These are phyloP conservation scores for Rhizopogon hawkerae DNA, from an alignment of 1,284 basidiomycete genomes.

Conservation along the genomic window DNA sequence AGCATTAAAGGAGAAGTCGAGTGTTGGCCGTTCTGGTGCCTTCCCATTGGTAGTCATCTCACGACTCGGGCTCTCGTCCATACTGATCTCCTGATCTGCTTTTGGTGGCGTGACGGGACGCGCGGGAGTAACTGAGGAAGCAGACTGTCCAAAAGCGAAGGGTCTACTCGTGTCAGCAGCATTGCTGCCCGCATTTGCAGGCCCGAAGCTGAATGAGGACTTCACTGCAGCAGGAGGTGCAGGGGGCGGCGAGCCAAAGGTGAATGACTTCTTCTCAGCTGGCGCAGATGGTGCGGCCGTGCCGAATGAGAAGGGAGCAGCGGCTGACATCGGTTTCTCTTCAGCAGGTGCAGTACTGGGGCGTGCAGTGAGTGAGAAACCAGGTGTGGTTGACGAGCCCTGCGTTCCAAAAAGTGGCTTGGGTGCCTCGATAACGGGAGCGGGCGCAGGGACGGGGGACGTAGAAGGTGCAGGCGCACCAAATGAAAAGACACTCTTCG, in stretches of 20 bases:
- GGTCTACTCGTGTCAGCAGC: slow-evolving; percentile 25
- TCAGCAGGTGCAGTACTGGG: slow-evolving; percentile 15
- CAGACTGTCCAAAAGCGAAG: slow-evolving; percentile 23
- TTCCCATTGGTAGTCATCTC: slow-evolving; percentile 35
- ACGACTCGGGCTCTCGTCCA: slow-evolving; percentile 64
- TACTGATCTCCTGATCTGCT: slow-evolving; percentile 48
- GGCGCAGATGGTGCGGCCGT: slow-evolving; percentile 11
- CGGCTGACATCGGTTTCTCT: slow-evolving; percentile 15
- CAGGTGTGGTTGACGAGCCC: slow-evolving; percentile 12
- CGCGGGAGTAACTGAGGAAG: slow-evolving; percentile 12
- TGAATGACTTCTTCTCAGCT: slow-evolving; percentile 24
- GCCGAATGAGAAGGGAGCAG: slow-evolving; percentile 23
- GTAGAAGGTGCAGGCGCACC: slow-evolving; percentile 13
- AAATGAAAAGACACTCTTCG: slow-evolving; percentile 23
- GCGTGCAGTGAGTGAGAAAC: slow-evolving; percentile 23
- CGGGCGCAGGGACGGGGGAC: slow-evolving; percentile 8
- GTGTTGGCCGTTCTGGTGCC: slow-evolving; percentile 29
- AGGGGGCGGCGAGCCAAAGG: slow-evolving; percentile 24
- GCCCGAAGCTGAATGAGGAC: slow-evolving; percentile 27
- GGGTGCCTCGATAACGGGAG: slow-evolving; percentile 10
- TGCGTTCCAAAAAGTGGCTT: slow-evolving; percentile 23
- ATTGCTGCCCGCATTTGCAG: slow-evolving; percentile 19
- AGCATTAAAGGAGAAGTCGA: slow-evolving; percentile 38
- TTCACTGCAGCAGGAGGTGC: slow-evolving; percentile 18
- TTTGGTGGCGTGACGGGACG: slow-evolving; percentile 50